Evolutionary conservation across 306 rosid species (phyloP), one percentile per base, ranked within the genome.

Genomic region (Rosa lucieae): DNA sequence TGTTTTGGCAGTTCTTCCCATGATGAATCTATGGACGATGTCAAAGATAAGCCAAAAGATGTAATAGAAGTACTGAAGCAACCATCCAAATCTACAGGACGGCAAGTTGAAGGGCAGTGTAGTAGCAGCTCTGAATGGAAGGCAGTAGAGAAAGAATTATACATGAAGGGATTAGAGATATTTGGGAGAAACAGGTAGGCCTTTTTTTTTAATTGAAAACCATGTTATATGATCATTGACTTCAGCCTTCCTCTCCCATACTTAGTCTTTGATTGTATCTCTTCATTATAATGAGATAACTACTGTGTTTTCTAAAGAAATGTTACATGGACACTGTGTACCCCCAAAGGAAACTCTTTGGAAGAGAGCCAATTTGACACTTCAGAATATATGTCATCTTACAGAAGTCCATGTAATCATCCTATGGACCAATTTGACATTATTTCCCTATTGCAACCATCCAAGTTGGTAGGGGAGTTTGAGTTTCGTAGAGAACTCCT

Each of bases 101-200:
- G 72, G 35, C 80, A 80, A 74, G 82, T 78, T 81, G 80, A 87
- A 79, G 85, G 70, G 78, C 65, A 80, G 71, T 77, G 20, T 69
- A 81, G 84, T 51, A 82, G 85, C 55, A 82, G 80, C 71, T 78
- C 88, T 26, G 91, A 86, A 67, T 95, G 99, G 99, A 91, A 87
- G 86, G 90, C 89, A 69, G 68, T 95, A 73, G 99, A 95, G 89
- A 95, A 91, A 80, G 96, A 95, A 72, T 79, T 93, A 72, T 95
- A 91, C 89, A 72, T 89, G 85, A 95, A 95, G 87, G 99, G 99
- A 78, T 58, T 93, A 48, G 97, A 95, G 89, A 93, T 95, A 85
- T 95, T 93, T 85, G 99, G 98, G 80, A 91, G 94, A 89, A 90
- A 91, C 87, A 93, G 98, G 98, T 91, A 85, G 47, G 5, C 61